Percentiles rank a stretch among this genome's conserved stretches.
Conservation (phyloP, 805 yeast genomes). For the Metschnikowia hibisci region DNA sequence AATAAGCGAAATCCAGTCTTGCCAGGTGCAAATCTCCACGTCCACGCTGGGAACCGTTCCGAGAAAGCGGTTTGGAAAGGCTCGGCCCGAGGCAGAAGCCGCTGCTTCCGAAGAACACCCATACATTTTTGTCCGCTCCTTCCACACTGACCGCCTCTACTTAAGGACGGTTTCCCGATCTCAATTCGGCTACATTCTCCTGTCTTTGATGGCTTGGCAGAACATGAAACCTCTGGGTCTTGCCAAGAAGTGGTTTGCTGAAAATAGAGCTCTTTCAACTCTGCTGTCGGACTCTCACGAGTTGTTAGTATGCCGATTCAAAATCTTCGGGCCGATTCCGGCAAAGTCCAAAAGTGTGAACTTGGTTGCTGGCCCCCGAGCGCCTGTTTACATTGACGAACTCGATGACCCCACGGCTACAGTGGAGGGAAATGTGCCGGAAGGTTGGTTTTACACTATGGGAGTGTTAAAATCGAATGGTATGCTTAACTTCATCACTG, state of each 20-base stretch:
- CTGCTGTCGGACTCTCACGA: slow-evolving; percentile 27
- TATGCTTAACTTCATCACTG: slow-evolving; percentile 52
- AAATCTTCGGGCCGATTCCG: slow-evolving; percentile 61
- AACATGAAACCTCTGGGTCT: slow-evolving; percentile 49
- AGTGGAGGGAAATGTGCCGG: slow-evolving; percentile 24
- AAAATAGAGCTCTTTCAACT: slow-evolving; percentile 29
- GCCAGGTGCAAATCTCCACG: slow-evolving; percentile 37
- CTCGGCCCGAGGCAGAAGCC: slow-evolving; percentile 1
- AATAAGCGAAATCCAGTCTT: slow-evolving; percentile 35
- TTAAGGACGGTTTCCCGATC: slow-evolving; percentile 32
- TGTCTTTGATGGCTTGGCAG: slow-evolving; percentile 55
- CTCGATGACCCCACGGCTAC: slow-evolving; percentile 3
- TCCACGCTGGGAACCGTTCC: slow-evolving; percentile 9
- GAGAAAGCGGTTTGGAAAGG: slow-evolving; percentile 9
- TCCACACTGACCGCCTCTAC: slow-evolving; percentile 36
- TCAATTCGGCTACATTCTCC: slow-evolving; percentile 42
- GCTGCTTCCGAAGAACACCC: slow-evolving; percentile 28
- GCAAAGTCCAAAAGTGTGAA: slow-evolving; percentile 35
- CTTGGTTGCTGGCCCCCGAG: slow-evolving; percentile 35
- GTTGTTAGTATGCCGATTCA: slow-evolving; percentile 60
- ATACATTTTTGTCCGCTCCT: slow-evolving; percentile 39
- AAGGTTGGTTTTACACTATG: slow-evolving; percentile 72
- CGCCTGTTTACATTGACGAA: slow-evolving; percentile 27
- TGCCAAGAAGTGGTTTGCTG: slow-evolving; percentile 50
- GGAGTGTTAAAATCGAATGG: slow-evolving; percentile 68